Evolutionary conservation across 805 yeast genomes (phyloP).

Genomic region (Danielozyma ontarioensis): DNA sequence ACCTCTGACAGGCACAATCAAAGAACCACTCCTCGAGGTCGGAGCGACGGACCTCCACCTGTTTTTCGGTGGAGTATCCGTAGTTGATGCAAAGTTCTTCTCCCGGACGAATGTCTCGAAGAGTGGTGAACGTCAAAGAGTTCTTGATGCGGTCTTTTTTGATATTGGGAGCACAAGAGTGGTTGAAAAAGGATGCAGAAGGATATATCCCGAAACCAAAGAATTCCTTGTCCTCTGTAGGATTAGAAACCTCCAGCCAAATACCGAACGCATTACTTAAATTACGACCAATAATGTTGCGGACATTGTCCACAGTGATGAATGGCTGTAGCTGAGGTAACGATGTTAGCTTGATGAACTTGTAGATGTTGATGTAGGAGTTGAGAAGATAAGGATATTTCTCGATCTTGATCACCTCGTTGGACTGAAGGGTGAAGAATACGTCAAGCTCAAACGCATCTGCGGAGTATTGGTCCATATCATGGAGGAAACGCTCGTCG

Average conservation of each 20-base stretch:
- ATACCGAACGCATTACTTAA: slow-evolving; percentile 68
- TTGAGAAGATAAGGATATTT: slow-evolving; percentile 44
- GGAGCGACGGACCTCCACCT: slow-evolving; percentile 34
- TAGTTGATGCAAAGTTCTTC: slow-evolving; percentile 58
- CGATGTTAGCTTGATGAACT: slow-evolving; percentile 39
- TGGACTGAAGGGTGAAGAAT: slow-evolving; percentile 46
- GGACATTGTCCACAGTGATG: slow-evolving; percentile 34
- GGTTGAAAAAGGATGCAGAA: slow-evolving; percentile 63
- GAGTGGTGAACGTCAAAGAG: slow-evolving; percentile 39
- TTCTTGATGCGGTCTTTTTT: slow-evolving; percentile 37
- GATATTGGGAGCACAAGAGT: slow-evolving; percentile 58
- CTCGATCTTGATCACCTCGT: slow-evolving; percentile 42
- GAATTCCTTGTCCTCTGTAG: slow-evolving; percentile 45
- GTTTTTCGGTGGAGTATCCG: slow-evolving; percentile 45
- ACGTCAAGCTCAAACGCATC: slow-evolving; percentile 15
- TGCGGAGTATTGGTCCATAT: slow-evolving; percentile 3
- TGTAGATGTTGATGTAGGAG: slow-evolving; percentile 44
- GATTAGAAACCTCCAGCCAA: slow-evolving; percentile 42
- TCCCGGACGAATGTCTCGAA: slow-evolving; percentile 31
- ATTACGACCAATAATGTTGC: slow-evolving; percentile 52
- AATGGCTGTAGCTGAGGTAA: slow-evolving; percentile 28
- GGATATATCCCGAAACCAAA: slow-evolving; percentile 60
- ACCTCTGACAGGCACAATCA: slow-evolving; percentile 47
- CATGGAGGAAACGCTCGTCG: not conserved
- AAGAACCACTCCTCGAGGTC: slow-evolving; percentile 55